These are phyloP conservation scores for Volutella citrinella DNA, from an alignment of 2,329 filamentous ascomycete genomes.

Conservation along the genomic window DNA sequence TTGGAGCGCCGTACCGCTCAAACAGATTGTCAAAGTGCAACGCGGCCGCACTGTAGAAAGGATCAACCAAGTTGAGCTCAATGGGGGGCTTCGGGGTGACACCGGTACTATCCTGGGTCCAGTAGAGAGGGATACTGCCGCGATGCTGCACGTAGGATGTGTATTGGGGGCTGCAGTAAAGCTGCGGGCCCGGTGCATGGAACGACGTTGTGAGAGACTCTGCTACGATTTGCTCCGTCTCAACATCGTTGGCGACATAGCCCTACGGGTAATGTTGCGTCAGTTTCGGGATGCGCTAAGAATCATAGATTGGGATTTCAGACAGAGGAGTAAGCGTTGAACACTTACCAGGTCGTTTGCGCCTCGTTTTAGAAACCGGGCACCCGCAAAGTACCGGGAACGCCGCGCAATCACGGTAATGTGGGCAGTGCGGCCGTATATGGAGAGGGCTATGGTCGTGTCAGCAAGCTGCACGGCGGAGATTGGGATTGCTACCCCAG, in stretches of 20 bases:
- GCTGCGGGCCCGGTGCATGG: slow-evolving; percentile 79
- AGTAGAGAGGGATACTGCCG: slow-evolving; percentile 93
- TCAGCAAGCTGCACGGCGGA: slow-evolving; percentile 5
- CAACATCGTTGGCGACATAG: slow-evolving; percentile 97
- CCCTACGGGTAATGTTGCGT: too few species aligned
- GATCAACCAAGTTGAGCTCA: slow-evolving; percentile 90
- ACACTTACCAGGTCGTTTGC: slow-evolving; percentile 72
- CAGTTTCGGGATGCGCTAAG: too few species aligned
- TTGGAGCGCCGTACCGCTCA: slow-evolving; percentile 83
- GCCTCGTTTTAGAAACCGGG: slow-evolving; percentile 89
- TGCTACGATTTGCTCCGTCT: slow-evolving; percentile 97
- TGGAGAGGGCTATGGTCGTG: slow-evolving; percentile 55
- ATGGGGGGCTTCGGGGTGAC: slow-evolving; percentile 97
- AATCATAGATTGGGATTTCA: too few species aligned
- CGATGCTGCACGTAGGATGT: slow-evolving; percentile 97
- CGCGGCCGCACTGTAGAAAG: slow-evolving; percentile 90
- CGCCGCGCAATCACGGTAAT: slow-evolving; percentile 91
- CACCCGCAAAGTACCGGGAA: slow-evolving; percentile 90
- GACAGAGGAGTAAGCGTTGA: too few species aligned
- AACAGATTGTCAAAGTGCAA: slow-evolving; percentile 95
- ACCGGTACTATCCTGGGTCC: slow-evolving; percentile 94
- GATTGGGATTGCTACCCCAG: background rate
- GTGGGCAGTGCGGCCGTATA: slow-evolving; percentile 86
- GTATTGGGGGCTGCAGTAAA: slow-evolving; percentile 86
- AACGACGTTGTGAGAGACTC: slow-evolving; percentile 94